A percentile compares a stretch with the other conserved stretches of the same genome.
phyloP scores from a whole-genome alignment of 441 rosid species.

The Viola pubescens region DNA sequence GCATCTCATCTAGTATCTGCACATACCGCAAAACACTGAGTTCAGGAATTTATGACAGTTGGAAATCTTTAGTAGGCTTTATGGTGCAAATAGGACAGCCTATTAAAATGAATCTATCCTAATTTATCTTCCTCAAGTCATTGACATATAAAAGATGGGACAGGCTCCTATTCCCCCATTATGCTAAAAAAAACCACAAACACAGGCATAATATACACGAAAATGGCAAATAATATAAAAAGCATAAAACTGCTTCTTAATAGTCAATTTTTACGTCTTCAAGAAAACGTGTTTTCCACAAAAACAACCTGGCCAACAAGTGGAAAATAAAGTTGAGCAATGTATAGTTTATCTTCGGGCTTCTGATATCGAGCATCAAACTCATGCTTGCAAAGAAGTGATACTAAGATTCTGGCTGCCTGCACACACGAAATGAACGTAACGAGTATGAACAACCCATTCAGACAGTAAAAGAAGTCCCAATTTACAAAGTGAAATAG shows the following conservation, averaged over 20 bases:
- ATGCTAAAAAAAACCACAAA: too few relatives aligned
- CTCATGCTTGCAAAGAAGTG: conserved; percentile 94
- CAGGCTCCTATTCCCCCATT: too few relatives aligned
- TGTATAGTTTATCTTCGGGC: conserved; percentile 97
- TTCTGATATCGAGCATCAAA: conserved; percentile 98
- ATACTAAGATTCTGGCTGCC: conserved; percentile 96
- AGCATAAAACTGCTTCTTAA: too few relatives aligned
- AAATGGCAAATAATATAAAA: too few relatives aligned
- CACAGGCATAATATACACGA: too few relatives aligned
- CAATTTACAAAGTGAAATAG: not conserved
- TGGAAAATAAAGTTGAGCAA: conserved; percentile 92
- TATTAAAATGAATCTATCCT: too few relatives aligned
- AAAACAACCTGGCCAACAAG: conserved; percentile 79
- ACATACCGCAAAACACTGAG: conserved; percentile 4
- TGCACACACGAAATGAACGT: conserved; percentile 9
- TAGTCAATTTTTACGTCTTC: too few relatives aligned
- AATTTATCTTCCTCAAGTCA: too few relatives aligned
- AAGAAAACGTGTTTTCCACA: conserved; percentile 3
- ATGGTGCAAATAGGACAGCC: too few relatives aligned
- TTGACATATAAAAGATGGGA: too few relatives aligned
- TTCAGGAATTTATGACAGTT: too few relatives aligned
- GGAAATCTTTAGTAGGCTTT: too few relatives aligned
- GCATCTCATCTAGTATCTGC: conserved; percentile 99
- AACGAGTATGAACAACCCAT: not conserved
- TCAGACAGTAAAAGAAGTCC: not conserved